Base-by-base conservation (phyloP, 192 early-diverging fungal species). In the Coemansia sp. region DNA sequence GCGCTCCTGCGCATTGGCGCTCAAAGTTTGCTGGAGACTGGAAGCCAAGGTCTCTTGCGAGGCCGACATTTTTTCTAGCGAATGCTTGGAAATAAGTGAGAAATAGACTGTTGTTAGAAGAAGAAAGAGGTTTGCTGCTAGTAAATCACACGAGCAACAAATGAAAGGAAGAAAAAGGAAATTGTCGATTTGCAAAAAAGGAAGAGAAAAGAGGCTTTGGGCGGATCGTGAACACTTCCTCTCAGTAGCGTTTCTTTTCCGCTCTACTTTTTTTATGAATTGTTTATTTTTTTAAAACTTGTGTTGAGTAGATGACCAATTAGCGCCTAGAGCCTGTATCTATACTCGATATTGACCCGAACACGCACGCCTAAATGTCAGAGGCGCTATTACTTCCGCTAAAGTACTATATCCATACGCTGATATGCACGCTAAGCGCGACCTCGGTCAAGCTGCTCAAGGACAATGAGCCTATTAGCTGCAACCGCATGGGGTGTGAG, bases 401-500 rank as follows among this genome's bases (percentile, higher is more conserved):
- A 10, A 37, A 42, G 24, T 60, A 72, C 59, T 75, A 75, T 43
- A 24, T 71, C 8, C 78, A 81, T 42, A 81, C 78, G 46, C 66
- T 81, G 16, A 81, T 81, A 66, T 81, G 78, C 69, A 81, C 78
- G 39, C 68, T 81, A 18, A 81, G 78, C 56, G 78, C 78, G 56
- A 69, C 78, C 20, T 69, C 78, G 21, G 65, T 75, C 18, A 64
- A 55, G 9, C 35, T 40, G 2, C 69, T 74, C 16, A 69, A 65
- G 34, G 60, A 56, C 21, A 16, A 10, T 3, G 69, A 67, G 10
- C 42, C 62, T 18, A 69, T 81, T 46, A 72, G 63, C 62, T 82
- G 79, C 66, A 77, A 82, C 53, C 79, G 79, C 10, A 82, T 82
- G 67, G 79, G 79, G 38, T 82, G 79, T 65, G 79, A 82, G 48